Evolutionary conservation across 495 filamentous ascomycete species (phyloP).

Genomic region (Pseudoneurospora amorphoporcata): DNA sequence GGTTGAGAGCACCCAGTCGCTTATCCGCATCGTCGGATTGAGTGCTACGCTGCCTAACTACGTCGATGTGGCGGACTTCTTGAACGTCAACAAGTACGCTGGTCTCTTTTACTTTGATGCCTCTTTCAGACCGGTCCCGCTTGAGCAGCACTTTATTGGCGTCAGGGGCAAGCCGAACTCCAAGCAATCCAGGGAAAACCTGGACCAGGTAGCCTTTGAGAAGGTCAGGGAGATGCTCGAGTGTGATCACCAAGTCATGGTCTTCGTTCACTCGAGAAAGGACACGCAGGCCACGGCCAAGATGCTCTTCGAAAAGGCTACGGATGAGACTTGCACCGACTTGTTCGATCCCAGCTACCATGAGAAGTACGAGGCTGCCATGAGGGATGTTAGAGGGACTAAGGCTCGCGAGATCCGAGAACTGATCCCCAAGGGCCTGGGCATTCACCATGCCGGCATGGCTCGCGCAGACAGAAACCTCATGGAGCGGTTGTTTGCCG

Average conservation of each 20-base stretch:
- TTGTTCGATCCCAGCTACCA: constrained; percentile 72
- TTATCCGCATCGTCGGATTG: constrained; percentile 91
- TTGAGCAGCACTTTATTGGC: constrained; percentile 95
- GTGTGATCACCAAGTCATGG: constrained; percentile 89
- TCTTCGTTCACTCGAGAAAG: constrained; percentile 94
- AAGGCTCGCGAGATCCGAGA: constrained; percentile 80
- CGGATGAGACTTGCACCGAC: constrained; percentile 63
- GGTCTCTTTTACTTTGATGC: constrained; percentile 95
- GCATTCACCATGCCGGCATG: constrained; percentile 95
- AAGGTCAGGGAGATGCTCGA: constrained; percentile 93
- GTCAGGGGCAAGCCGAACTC: constrained; percentile 83
- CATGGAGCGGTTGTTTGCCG: constrained; percentile 79
- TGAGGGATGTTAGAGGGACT: constrained; percentile 71
- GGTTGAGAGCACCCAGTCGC: constrained; percentile 93
- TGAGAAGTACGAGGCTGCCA: constrained; percentile 58
- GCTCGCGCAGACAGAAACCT: constrained; percentile 84
- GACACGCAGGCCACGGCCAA: constrained; percentile 85
- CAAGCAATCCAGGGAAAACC: constrained; percentile 71
- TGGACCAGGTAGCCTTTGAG: constrained; percentile 77
- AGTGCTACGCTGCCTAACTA: constrained; percentile 96
- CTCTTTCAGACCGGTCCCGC: constrained; percentile 89
- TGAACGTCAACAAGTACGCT: constrained; percentile 88
- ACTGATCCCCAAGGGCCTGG: constrained; percentile 77
- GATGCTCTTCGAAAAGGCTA: constrained; percentile 75
- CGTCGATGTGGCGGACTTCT: constrained; percentile 88